Evolutionary conservation across 148 eudicot genomes (phyloP), one percentile per base, ranked within the genome.

Genomic region (Rhododendron mucronatum): DNA sequence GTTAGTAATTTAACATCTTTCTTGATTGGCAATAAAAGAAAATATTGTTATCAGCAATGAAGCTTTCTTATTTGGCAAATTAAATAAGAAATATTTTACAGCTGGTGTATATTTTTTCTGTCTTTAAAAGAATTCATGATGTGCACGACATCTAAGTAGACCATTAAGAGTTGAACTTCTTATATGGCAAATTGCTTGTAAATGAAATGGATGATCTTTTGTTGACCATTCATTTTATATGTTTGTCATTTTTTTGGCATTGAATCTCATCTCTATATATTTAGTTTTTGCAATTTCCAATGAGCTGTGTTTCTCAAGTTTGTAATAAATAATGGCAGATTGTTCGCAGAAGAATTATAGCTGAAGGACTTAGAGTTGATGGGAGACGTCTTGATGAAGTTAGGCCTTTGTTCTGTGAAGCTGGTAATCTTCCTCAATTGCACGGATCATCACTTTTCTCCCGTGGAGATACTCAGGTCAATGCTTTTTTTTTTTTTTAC

Each of bases 391-490:
- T 97, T 80, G 96, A 97, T 89, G 96, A 97, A 91, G 99, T 97
- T 77, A 92, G 99, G 86, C 97, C 99, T 79, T 45, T 97, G 63
- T 93, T 92, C 84, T 94, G 98, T 90, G 99, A 97, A 90, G 96
- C 99, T 75, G 95, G 98, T 87, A 82, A 88, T 87, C 91, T 94
- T 81, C 96, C 95, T 81, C 95, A 90, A 77, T 89, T 97, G 78
- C 98, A 97, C 87, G 98, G 99, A 67, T 97, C 99, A 82, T 92
- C 99, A 69, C 90, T 95, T 84, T 97, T 97, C 84, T 90, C 92
- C 37, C 96, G 99, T 78, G 99, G 99, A 84, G 99, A 95, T 86
- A 95, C 99, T 90, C 98, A 97, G 96, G 99, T 95, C 73, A 74
- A 88, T 71, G 47, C 39, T 23, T 3, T 65, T 73, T 41, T 2